Base-by-base conservation (phyloP, 495 filamentous ascomycete species). In the Chaetomium cochliodes region DNA sequence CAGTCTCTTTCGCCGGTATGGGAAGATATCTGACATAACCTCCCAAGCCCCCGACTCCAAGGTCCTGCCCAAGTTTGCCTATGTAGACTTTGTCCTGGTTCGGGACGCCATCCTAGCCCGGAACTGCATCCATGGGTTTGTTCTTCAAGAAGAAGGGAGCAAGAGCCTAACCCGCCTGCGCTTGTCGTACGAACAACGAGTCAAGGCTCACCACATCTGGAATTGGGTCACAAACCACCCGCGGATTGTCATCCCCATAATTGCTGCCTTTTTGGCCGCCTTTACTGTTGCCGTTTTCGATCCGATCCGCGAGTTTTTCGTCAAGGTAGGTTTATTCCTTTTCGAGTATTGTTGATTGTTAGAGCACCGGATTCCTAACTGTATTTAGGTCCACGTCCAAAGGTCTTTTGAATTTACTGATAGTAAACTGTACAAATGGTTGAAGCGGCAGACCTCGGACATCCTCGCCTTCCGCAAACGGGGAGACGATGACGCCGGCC, bases 171-270 rank as follows among this genome's bases (percentile, higher is more conserved):
- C 92, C 0, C 81, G 82, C 13, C 76, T 98, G 60, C 88, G 89
- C 54, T 81, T 98, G 25, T 88, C 87, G 0, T 98, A 96, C 68
- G 89, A 96, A 71, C 85, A 87, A 64, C 87, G 87, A 58, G 81
- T 87, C 53, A 92, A 91, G 69, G 71, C 83, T 4, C 88, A 92
- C 64, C 89, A 87, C 78, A 86, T 96, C 64, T 87, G 88, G 77
- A 90, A 97, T 65, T 98, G 93, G 93, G 68, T 98, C 22, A 74
- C 91, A n/a, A 90, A 78, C 68, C 96, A 98, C 71, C 96, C 96
- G 4, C 81, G 91, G 28, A 89, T 97, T 33, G 89, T 96, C 42
- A 90, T 98, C 55, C 93, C 96, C 6, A 72, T 87, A 0, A 33
- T 97, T 6, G 91, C 90, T 11, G 93, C 91, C 11, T 69, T 97